phyloP scores from a whole-genome alignment of 2,329 filamentous ascomycete genomes.

The Exophiala viscosa region DNA sequence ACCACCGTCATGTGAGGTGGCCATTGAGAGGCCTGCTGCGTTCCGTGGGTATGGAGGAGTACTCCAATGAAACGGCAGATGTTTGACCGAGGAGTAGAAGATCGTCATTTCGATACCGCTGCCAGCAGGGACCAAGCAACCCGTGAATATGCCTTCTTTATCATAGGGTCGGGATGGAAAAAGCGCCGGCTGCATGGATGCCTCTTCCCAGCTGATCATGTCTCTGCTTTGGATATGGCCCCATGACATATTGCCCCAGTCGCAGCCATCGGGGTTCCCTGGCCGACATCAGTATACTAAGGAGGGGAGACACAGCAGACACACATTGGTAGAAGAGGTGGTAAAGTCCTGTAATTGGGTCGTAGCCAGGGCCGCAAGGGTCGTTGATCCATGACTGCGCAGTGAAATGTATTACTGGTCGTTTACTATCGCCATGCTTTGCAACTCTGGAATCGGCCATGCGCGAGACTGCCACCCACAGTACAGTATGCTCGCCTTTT shows the following conservation, averaged over 20 bases:
- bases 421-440: neutral
- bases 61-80: no score
- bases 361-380: conserved; percentile 42
- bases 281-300: conserved; percentile 31
- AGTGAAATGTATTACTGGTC: no score
- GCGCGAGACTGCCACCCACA: no score
- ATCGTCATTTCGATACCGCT: conserved; percentile 34
- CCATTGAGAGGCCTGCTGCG: no score
- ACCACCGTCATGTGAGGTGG: no score
- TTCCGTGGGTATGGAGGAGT: no score
- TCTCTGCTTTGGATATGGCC: conserved; percentile 39
- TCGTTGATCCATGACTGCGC: conserved; percentile 41
- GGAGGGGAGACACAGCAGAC: no score
- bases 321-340: conserved; percentile 42
- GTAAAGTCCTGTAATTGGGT: conserved; percentile 38
- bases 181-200: conserved; percentile 29
- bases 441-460: neutral
- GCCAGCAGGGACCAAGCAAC: conserved; percentile 35
- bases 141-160: conserved; percentile 41
- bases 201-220: conserved; percentile 38
- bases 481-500: no score
- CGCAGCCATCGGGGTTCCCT: conserved; percentile 41
- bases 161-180: conserved; percentile 38
- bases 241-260: conserved; percentile 46
- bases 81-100: conserved; percentile 39